phyloP scores from a whole-genome alignment of 2,329 filamentous ascomycete species.

The Rhynchosporium graminicola region DNA sequence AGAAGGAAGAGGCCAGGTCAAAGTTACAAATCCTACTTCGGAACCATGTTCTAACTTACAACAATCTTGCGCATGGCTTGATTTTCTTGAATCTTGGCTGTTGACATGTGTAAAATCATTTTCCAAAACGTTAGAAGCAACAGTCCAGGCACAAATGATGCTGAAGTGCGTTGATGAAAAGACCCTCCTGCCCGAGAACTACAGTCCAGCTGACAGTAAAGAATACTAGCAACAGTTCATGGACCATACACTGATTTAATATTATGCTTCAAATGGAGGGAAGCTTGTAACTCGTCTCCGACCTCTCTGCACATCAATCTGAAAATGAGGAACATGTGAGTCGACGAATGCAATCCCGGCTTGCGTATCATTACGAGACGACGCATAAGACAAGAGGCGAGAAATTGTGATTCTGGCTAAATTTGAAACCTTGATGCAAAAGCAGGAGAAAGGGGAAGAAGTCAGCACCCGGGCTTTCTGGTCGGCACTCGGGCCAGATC shows the following conservation, averaged over 20 bases:
- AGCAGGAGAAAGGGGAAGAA: neutral
- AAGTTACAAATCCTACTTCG: conserved; percentile 47
- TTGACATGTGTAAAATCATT: conserved; percentile 44
- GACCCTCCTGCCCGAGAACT: too few relatives aligned
- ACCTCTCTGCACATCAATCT: too few relatives aligned
- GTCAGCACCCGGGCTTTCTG: neutral
- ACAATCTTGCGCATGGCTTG: conserved; percentile 47
- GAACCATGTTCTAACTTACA: conserved; percentile 42
- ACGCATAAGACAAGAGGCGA: neutral
- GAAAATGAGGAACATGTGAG: too few relatives aligned
- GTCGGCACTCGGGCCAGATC: conserved; percentile 1
- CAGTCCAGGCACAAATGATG: too few relatives aligned
- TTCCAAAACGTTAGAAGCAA: conserved; percentile 41
- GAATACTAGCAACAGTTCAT: too few relatives aligned
- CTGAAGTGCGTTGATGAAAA: too few relatives aligned
- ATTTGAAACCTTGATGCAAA: neutral
- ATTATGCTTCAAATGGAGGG: too few relatives aligned
- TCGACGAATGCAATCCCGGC: too few relatives aligned
- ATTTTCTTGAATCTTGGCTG: conserved; percentile 47
- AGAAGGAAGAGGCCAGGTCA: conserved; percentile 42
- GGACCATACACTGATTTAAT: too few relatives aligned
- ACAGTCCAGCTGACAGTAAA: too few relatives aligned
- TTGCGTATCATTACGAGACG: too few relatives aligned
- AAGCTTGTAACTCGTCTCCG: too few relatives aligned
- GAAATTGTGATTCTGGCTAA: neutral